Evolutionary conservation across 106 monocot species (phyloP).

Genomic region (Acorus calamus): DNA sequence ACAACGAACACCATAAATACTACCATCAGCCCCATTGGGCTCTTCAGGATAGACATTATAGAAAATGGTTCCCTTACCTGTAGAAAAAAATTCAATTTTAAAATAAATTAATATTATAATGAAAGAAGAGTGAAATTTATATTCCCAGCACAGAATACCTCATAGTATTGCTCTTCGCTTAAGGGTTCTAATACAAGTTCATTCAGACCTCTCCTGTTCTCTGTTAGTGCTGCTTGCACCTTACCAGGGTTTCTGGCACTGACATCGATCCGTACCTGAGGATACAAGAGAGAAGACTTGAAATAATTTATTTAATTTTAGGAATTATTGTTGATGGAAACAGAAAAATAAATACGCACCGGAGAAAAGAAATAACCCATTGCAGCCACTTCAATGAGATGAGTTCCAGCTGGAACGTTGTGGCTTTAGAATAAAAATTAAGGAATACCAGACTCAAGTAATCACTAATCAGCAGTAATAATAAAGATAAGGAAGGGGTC

Average conservation of each 20-base stretch:
- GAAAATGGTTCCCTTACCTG: constrained; percentile 92
- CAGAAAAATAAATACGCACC: constrained; percentile 21
- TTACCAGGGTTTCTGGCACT: constrained; percentile 96
- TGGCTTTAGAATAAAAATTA: constrained; percentile 41
- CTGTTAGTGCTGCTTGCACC: constrained; percentile 89
- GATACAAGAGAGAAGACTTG: constrained; percentile 3
- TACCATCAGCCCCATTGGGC: constrained; percentile 92
- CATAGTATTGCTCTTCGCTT: constrained; percentile 91
- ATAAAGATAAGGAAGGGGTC: too few relatives aligned
- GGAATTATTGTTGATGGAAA: neutral
- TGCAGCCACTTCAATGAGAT: constrained; percentile 90
- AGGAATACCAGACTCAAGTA: constrained; percentile 20
- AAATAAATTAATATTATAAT: constrained; percentile 9
- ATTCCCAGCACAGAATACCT: constrained; percentile 25
- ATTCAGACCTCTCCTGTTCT: constrained; percentile 54
- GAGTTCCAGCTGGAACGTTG: constrained; percentile 93
- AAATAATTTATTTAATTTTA: neutral
- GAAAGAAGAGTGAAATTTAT: neutral
- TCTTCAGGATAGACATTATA: constrained; percentile 83
- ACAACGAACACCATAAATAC: constrained; percentile 90
- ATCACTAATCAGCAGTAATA: neutral
- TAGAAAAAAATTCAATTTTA: constrained; percentile 10
- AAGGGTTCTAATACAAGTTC: constrained; percentile 88
- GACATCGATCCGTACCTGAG: constrained; percentile 89
- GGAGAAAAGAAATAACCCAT: constrained; percentile 91